Base-by-base conservation (phyloP, 495 filamentous ascomycete genomes). In the Tuber umbilicatum region DNA sequence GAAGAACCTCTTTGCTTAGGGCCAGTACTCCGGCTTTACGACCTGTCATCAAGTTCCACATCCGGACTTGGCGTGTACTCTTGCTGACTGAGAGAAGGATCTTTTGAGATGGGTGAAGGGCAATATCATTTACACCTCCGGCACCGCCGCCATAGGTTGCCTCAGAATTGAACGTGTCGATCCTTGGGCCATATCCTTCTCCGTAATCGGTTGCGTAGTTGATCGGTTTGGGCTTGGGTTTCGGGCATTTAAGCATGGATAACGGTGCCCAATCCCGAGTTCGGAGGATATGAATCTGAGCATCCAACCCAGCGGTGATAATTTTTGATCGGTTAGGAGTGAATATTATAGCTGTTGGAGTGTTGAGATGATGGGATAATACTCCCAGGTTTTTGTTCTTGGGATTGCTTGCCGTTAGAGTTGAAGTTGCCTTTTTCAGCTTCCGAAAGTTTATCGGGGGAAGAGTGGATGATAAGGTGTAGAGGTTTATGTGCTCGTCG, bases 31-130 rank as follows among this genome's bases (percentile, higher is more conserved):
- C 92, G 27, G 93, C 93, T 83, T 97, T 97, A 86, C 93, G 96
- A 5, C 94, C 96, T 40, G 95, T 98, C 79, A 97, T 93, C 70
- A 99, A 81, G 80, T 99, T 98, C 95, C 95, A 99, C 75, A 98
- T 85, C 76, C 95, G 86, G 91, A 99, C 94, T 79, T 89, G 93
- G 72, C 89, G 88, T 86, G 98, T 96, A 60, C 94, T 94, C 75
- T 90, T 91, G 40, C 91, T 90, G 5, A 98, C 94, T 79, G 89
- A 94, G 69, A 99, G 87, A 90, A 97, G 95, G 72, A 99, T 87
- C 85, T 97, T 98, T 88, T 94, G 92, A 84, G 91, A 94, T 5
- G 95, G 96, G 80, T 99, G 96, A 6, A 98, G 90, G 17, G 96
- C 94, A 85, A 98, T 93, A 82, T 94, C 93, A 80, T 97, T 98